These are phyloP conservation scores for Sicyos baderoa DNA, from an alignment of 306 rosid species.

Conservation along the genomic window DNA sequence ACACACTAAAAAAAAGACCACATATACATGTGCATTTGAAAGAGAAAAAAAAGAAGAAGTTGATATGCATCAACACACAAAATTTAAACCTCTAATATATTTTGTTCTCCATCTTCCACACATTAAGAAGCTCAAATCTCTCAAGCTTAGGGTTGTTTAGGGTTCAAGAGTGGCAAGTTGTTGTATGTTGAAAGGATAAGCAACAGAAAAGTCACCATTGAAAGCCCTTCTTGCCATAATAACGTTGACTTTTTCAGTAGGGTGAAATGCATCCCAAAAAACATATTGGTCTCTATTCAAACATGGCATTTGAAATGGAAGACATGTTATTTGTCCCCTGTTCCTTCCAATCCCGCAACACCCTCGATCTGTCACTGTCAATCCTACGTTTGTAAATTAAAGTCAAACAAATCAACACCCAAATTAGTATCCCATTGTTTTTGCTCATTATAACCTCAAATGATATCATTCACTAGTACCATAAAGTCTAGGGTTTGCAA, in stretches of 20 bases:
- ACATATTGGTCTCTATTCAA: slow-evolving; percentile 49
- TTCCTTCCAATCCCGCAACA: slow-evolving; percentile 91
- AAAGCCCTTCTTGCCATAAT: slow-evolving; percentile 62
- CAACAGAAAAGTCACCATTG: slow-evolving; percentile 37
- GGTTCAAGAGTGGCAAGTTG: slow-evolving; percentile 56
- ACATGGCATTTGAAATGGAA: slow-evolving; percentile 75
- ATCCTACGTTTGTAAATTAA: not conserved
- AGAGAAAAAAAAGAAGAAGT: too few relatives aligned
- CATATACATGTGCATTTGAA: too few relatives aligned
- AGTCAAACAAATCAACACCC: not conserved
- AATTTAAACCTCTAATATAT: too few relatives aligned
- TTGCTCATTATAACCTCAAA: too few relatives aligned
- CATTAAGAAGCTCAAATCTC: too few relatives aligned
- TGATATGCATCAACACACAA: too few relatives aligned
- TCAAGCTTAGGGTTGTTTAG: too few relatives aligned
- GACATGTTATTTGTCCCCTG: slow-evolving; percentile 80
- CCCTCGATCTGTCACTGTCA: slow-evolving; percentile 38
- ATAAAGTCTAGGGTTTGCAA: slow-evolving; percentile 44
- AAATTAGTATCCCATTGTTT: too few relatives aligned
- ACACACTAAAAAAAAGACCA: too few relatives aligned
- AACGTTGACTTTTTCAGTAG: slow-evolving; percentile 68
- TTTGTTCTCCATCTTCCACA: too few relatives aligned
- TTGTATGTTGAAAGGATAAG: slow-evolving; percentile 52
- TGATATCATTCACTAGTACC: slow-evolving; percentile 36
- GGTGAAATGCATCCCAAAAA: slow-evolving; percentile 96